Conservation (phyloP, 2,329 filamentous ascomycete species). For the Calonectria pauciramosa region DNA sequence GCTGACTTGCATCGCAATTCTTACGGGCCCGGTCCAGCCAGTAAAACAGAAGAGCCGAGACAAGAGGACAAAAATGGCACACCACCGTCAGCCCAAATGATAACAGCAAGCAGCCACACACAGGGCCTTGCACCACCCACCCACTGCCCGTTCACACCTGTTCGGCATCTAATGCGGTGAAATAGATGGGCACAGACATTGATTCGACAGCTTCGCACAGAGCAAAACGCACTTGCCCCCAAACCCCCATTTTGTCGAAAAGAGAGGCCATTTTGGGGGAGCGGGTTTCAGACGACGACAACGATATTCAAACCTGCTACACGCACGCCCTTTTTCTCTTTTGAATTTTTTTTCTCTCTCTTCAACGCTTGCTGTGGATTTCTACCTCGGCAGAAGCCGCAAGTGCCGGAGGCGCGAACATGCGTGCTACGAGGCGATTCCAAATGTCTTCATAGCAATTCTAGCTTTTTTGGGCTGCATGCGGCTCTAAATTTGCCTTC, state of each 20-base stretch:
- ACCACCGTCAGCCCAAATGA: slow-evolving; percentile 27
- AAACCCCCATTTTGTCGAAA: background rate
- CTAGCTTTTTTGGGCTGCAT: slow-evolving; percentile 1
- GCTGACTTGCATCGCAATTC: slow-evolving; percentile 17
- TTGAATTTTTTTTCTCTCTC: background rate
- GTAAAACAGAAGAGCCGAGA: background rate
- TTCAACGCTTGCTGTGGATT: background rate
- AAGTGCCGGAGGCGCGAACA: background rate
- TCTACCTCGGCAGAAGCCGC: background rate
- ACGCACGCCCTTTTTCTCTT: background rate
- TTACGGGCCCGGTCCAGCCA: background rate
- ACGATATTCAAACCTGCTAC: background rate
- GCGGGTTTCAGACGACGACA: background rate
- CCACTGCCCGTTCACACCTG: background rate
- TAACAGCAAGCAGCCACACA: slow-evolving; percentile 21
- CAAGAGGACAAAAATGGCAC: slow-evolving; percentile 1
- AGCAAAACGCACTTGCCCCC: background rate
- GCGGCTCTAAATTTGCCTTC: slow-evolving; percentile 6
- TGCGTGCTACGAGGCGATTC: background rate
- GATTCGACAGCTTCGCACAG: background rate
- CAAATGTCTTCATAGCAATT: background rate
- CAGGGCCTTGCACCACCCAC: background rate
- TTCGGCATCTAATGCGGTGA: slow-evolving; percentile 11
- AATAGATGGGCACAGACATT: slow-evolving; percentile 1
- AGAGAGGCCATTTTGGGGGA: background rate